phyloP scores from a whole-genome alignment of 2,329 filamentous ascomycete species.

The Aspergillus hiratsukae region DNA sequence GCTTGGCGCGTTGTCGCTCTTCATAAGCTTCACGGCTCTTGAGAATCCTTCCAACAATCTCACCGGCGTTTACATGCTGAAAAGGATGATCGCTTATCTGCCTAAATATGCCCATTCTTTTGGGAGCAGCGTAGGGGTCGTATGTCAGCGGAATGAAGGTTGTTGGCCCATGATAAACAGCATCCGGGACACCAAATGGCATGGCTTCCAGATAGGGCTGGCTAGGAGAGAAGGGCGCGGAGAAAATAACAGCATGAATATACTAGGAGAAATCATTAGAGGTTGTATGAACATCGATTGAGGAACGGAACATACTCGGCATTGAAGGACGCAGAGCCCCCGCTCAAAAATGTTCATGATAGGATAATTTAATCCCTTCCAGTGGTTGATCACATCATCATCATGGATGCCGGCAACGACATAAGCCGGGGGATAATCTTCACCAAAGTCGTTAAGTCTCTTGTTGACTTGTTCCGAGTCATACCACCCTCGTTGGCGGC shows the following conservation, averaged over 20 bases:
- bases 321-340: constrained; percentile 90
- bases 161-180: constrained; percentile 95
- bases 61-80: constrained; percentile 80
- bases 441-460: constrained; percentile 58
- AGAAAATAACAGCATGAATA: constrained; percentile 81
- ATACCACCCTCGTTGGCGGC: constrained; percentile 68
- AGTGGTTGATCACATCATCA: constrained; percentile 89
- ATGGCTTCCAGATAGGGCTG: constrained; percentile 69
- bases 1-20: constrained; percentile 84
- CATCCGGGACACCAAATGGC: constrained; percentile 68
- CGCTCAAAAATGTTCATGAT: constrained; percentile 99
- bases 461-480: constrained; percentile 58
- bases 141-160: constrained; percentile 76
- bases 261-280: constrained; percentile 53
- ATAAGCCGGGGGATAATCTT: constrained; percentile 76
- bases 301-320: constrained; percentile 60
- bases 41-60: constrained; percentile 88
- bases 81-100: constrained; percentile 75
- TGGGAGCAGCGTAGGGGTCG: constrained; percentile 76
- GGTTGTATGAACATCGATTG: constrained; percentile 1
- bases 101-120: constrained; percentile 76
- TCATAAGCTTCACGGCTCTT: constrained; percentile 83
- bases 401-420: constrained; percentile 93
- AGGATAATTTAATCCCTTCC: constrained; percentile 97
- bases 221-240: constrained; percentile 83